Base-by-base conservation (phyloP, 768 basidiomycete genomes). In the Trametes villosa region DNA sequence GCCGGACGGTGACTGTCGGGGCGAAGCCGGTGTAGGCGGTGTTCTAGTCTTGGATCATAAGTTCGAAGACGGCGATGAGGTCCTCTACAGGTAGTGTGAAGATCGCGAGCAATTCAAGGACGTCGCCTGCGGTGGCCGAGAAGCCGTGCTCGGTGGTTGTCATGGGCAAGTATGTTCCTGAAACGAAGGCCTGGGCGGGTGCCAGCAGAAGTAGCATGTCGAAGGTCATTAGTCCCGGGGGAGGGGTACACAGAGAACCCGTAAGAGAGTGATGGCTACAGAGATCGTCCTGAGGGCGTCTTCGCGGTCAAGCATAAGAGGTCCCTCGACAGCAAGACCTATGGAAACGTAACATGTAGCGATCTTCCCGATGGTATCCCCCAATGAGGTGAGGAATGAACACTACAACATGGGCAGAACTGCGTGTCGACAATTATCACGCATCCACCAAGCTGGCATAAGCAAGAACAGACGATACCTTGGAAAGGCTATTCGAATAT, bases 241-340 rank as follows among this genome's bases (percentile, higher is more conserved):
- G n/a, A n/a, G n/a, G n/a, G n/a, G n/a, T n/a, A n/a, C n/a, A n/a
- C 92, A 67, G 93, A 92, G 29, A 93, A 76, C 15, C 90, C 91
- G 22, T 78, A 72, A 65, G 74, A 81, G 6, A 51, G 68, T 38
- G 65, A 24, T 7, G 47, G 53, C 40, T 53, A 55, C 50, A 75
- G 67, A 57, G 73, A 59, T 61, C 41, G 57, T 40, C 38, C 58
- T 54, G n/a, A 53, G 74, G 65, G 73, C 11, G 71, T 66, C 67
- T 79, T 84, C 53, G 93, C 79, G 11, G 83, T 87, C 6, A 94
- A 80, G 69, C 92, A 93, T 3, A 79, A 72, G 4, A 83, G 82
- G 56, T 85, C 79, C 65, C 88, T 83, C 9, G 80, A 81, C 20
- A 91, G 78, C 20, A 93, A 78, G 5, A 82, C 68, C 91, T 92